Evolutionary conservation across 495 filamentous ascomycete species (phyloP), one percentile per base, ranked within the genome.

Genomic region (Stereocaulon alpinum): DNA sequence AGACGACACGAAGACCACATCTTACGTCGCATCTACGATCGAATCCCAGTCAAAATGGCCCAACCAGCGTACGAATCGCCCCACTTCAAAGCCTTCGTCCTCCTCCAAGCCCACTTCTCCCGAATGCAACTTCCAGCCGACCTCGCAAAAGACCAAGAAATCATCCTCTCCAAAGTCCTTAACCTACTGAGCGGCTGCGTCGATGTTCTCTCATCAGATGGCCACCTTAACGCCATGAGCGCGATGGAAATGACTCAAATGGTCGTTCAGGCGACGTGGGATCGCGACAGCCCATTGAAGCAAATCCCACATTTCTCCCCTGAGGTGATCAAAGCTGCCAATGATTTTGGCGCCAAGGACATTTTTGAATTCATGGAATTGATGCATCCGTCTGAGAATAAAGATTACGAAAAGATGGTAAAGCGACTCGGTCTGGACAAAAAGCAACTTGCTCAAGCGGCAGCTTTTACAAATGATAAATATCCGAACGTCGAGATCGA

Each of bases 241-340:
- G 93, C 94, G 29, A 99, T 99, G 93, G 93, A 99, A 72, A 87
- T 99, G 85, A 95, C 90, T 24, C 93, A 99, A 72, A 99, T 99
- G 93, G 87, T 92, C 57, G 91, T 99, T 20, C 93, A 99, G 72
- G 91, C 88, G 32, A 95, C 96, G 88, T 99, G 93, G 93, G 91
- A 97, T 75, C 86, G 90, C 24, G 93, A 99, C 71, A 93, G 87
- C 63, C 90, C 94, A 48, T 79, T 99, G 54, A 96, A 95, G 76
- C 93, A 99, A 74, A 96, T 99, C 64, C 93, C 93, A 61, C 87
- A 96, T 72, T 99, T 99, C 71, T 81, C 85, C 6, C 81, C 86
- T 29, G 84, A 93, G 58, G 84, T 85, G 51, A 83, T 96, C 63
- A 87, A 93, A 72, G 86, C 81, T 61, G 89, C 89, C 44, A 87